Percentiles rank a stretch among this genome's conserved stretches.
These are phyloP conservation scores for Trametes cingulata DNA, from an alignment of 768 basidiomycete species.

Conservation along the genomic window DNA sequence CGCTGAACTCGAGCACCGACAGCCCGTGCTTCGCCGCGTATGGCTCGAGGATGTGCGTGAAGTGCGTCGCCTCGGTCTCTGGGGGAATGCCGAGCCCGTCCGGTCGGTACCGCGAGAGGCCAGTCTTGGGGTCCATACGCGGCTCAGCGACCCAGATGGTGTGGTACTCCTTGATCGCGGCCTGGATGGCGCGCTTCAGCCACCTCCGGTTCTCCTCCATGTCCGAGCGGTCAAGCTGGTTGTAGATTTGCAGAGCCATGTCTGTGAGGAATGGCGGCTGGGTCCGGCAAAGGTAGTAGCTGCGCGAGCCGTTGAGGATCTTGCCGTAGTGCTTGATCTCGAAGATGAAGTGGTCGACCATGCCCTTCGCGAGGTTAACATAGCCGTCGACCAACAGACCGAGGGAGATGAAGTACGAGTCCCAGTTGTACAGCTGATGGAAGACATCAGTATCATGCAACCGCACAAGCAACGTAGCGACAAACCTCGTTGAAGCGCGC, in stretches of 20 bases:
- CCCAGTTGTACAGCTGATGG: conserved; percentile 93
- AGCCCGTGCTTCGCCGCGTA: conserved; percentile 91
- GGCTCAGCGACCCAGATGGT: conserved; percentile 96
- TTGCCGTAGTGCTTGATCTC: conserved; percentile 98
- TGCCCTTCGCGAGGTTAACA: conserved; percentile 92
- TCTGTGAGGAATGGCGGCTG: conserved; percentile 99
- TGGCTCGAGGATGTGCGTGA: conserved; percentile 96
- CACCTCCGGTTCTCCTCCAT: conserved; percentile 79
- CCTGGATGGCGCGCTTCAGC: conserved; percentile 95
- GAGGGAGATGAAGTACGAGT: conserved; percentile 91
- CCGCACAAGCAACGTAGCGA: background rate
- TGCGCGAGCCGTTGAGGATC: conserved; percentile 94
- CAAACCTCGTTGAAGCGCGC: conserved; percentile 89
- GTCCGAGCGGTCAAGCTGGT: conserved; percentile 88
- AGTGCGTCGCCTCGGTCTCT: conserved; percentile 98
- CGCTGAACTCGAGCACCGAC: conserved; percentile 93
- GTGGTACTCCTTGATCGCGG: conserved; percentile 99
- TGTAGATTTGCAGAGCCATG: conserved; percentile 97
- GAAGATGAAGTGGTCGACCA: conserved; percentile 99
- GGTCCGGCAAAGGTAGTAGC: conserved; percentile 91
- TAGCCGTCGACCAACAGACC: conserved; percentile 95
- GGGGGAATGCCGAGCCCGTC: conserved; percentile 95
- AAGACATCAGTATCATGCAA: background rate
- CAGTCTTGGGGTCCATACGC: conserved; percentile 91
- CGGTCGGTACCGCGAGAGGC: conserved; percentile 91